Evolutionary conservation across 1,284 basidiomycete genomes (phyloP).

Genomic region (Cronartium quercuum): DNA sequence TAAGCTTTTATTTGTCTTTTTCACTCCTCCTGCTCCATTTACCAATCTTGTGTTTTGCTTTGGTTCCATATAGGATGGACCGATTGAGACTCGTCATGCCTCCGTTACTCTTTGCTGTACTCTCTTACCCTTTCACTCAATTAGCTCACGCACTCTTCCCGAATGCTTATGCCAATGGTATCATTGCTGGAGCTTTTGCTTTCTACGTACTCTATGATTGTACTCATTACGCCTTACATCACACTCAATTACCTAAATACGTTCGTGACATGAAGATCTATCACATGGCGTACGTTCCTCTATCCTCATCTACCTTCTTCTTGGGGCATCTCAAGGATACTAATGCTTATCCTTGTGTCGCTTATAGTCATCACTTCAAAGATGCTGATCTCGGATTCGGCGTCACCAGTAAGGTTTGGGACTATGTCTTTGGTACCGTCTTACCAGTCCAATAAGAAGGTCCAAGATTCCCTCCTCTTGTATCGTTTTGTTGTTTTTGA

Average conservation of each 20-base stretch:
- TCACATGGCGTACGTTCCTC: constrained; percentile 62
- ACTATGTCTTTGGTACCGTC: constrained; percentile 77
- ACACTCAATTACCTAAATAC: constrained; percentile 66
- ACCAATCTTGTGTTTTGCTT: background rate
- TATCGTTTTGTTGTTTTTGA: too few species aligned
- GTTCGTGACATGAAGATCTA: constrained; percentile 90
- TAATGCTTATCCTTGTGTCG: constrained; percentile 1
- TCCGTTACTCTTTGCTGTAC: constrained; percentile 69
- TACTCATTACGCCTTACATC: constrained; percentile 50
- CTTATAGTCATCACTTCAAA: constrained; percentile 40
- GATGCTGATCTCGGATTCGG: constrained; percentile 97
- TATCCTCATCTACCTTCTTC: background rate
- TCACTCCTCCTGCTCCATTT: background rate
- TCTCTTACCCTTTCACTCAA: constrained; percentile 81
- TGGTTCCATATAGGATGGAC: constrained; percentile 31
- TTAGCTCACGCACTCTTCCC: constrained; percentile 82
- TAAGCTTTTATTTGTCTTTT: constrained; percentile 51
- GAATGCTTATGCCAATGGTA: constrained; percentile 75
- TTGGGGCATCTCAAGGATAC: background rate
- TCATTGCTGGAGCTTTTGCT: constrained; percentile 81
- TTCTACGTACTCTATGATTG: constrained; percentile 58
- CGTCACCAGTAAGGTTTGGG: constrained; percentile 92
- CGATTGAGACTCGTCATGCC: constrained; percentile 90
- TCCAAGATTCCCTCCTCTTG: too few species aligned
- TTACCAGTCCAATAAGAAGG: constrained; percentile 39